Evolutionary conservation across 75 land plant genomes (phyloP), one percentile per base, ranked within the genome.

Genomic region (Adiantum capillusveneris): DNA sequence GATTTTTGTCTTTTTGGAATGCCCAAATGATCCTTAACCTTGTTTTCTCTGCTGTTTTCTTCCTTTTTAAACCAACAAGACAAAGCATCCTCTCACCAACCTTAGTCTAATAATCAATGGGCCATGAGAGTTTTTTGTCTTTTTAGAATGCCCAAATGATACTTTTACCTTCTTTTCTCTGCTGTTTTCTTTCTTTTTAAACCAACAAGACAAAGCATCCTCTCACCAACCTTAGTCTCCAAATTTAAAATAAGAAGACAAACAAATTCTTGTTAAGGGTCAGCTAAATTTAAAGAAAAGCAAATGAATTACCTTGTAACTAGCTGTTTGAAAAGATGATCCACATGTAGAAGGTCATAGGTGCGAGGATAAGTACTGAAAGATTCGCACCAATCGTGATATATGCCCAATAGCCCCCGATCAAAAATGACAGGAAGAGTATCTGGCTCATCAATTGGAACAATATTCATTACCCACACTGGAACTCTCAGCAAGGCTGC

Each of bases 321-420:
- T 18, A 86, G 84, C 29, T 83, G 62, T 3, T 83, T 67, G 71
- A 88, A 85, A 26, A 88, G 45, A 65, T 88, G 93, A 75, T 88
- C 90, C 19, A 81, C 93, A 63, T 88, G 93, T 45, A 88, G 46
- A 57, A 88, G 85, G 30, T 88, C 93, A 63, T 88, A 88, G 5
- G 89, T 69, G 63, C 90, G 71, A 25, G 94, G 94, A 36, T 86
- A 89, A 18, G 86, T 86, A 59, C 84, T 77, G 71, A 85, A 83
- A 17, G 94, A 70, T 56, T 88, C 86, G 48, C 94, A 89, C 93
- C 93, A 88, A 52, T 88, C 89, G 65, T 88, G 93, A 66, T 88
- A 85, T 30, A 77, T 62, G 0, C 93, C 93, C 55, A 82, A 13
- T 30, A 88, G 76, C 2, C 93, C 93, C 42, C 93, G 85, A 49